A percentile compares a stretch with the other conserved stretches of the same genome.
phyloP scores from a whole-genome alignment of 2,329 filamentous ascomycete genomes.

The Fonsecaea erecta region DNA sequence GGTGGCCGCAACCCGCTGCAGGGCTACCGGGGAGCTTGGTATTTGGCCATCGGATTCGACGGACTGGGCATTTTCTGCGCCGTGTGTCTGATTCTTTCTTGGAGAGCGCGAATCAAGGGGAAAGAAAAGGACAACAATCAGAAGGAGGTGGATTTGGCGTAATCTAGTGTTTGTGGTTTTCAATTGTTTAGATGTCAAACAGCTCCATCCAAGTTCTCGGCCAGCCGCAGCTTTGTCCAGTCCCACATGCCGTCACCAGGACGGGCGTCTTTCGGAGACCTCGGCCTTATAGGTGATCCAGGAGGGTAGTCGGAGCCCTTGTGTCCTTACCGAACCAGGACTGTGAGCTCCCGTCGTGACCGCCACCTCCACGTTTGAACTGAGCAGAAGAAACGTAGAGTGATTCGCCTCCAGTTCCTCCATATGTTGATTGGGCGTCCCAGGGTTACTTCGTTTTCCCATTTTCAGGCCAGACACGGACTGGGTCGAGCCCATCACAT shows the following conservation, averaged over 20 bases:
- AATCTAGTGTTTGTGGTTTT: slow-evolving; percentile 36
- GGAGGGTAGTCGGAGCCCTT: not conserved
- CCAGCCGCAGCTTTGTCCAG: not conserved
- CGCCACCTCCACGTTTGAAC: not conserved
- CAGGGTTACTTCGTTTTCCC: not conserved
- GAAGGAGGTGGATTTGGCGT: slow-evolving; percentile 37
- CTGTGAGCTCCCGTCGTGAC: not conserved
- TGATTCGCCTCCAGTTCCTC: not conserved
- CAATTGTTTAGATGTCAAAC: slow-evolving; percentile 12
- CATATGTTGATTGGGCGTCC: not conserved
- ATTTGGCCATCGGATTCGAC: slow-evolving; percentile 46
- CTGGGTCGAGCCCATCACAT: not conserved
- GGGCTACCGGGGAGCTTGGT: slow-evolving; percentile 48
- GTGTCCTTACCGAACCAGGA: not conserved
- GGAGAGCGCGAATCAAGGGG: slow-evolving; percentile 18
- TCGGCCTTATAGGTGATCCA: not conserved
- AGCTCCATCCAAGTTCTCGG: not conserved
- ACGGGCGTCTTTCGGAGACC: not conserved
- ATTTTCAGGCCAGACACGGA: not conserved
- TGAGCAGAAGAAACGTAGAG: not conserved
- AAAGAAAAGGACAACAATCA: slow-evolving; percentile 20
- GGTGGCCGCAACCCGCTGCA: slow-evolving; percentile 42
- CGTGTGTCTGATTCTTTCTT: slow-evolving; percentile 22
- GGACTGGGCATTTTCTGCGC: slow-evolving; percentile 36
- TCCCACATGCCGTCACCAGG: not conserved